Base-by-base conservation (phyloP, 2,329 filamentous ascomycete species). In the Cercospora canescens region DNA sequence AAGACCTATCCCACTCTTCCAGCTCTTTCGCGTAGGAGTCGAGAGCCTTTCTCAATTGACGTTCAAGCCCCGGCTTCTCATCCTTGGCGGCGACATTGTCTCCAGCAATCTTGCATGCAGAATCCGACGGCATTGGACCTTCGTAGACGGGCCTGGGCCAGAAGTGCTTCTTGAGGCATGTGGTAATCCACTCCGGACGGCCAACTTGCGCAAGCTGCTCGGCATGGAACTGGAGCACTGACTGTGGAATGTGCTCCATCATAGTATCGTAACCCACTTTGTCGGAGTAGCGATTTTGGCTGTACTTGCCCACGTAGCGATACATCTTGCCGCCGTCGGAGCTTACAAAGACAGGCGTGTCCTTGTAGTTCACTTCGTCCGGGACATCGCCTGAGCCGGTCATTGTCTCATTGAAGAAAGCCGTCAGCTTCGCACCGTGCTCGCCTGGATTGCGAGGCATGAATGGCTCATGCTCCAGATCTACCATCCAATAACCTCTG, bases 351-450 rank as follows among this genome's bases (percentile, higher is more conserved):
- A 84, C 72, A 0, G 82, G 81, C 0, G 79, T 77, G 28, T 80
- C 69, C n/a, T 73, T 64, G 65, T 79, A 80, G 4, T 77, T 74
- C 16, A 68, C 55, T 28, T 60, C 61, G 0, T 21, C 58, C 1
- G 73, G 73, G 1, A 64, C 70, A 2, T 68, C 63, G 7, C 70
- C 73, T 1, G 64, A 67, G 6, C 76, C 69, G n/a, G 74, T 71
- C 0, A 73, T 71, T 3, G 76, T 73, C 7, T 73, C 67, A 69
- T 82, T 82, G 77, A 81, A 81, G 75, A 83, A 81, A 0, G 81
- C 77, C 1, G 79, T 81, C 8, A 84, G 71, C 66, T 83, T 83
- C 4, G 81, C 81, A 32, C 82, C 82, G 63, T 83, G 81, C 21
- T 74, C 48, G 59, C 81, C 80, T 2, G 81, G 79, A 0, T 56